These are phyloP conservation scores for Kurtzmaniella quercitrusa DNA, from an alignment of 1,139 yeast species.

Conservation along the genomic window DNA sequence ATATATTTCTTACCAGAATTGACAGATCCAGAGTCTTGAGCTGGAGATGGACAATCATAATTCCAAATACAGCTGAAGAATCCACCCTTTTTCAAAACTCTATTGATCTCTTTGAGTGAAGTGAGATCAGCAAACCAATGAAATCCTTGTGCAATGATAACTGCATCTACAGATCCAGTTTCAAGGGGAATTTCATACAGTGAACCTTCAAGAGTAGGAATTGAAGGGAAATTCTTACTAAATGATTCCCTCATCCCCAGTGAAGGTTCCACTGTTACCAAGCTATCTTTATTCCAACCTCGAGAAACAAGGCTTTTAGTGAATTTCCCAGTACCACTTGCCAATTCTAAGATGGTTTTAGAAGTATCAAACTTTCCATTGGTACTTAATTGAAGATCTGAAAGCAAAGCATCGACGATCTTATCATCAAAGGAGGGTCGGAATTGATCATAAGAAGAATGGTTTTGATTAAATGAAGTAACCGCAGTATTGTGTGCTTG, in stretches of 20 bases:
- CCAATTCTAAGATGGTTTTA: slow-evolving; percentile 48
- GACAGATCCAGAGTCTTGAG: slow-evolving; percentile 11
- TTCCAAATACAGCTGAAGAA: slow-evolving; percentile 61
- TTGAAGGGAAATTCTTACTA: slow-evolving; percentile 42
- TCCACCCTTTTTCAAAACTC: slow-evolving; percentile 50
- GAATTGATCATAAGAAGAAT: slow-evolving; percentile 47
- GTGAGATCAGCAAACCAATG: slow-evolving; percentile 62
- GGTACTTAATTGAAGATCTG: slow-evolving; percentile 28
- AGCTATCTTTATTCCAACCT: slow-evolving; percentile 31
- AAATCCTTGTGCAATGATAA: slow-evolving; percentile 62
- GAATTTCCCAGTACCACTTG: slow-evolving; percentile 67
- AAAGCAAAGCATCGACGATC: slow-evolving; percentile 47
- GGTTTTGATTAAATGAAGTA: slow-evolving; percentile 51
- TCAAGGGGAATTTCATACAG: slow-evolving; percentile 48
- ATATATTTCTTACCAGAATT: slow-evolving; percentile 5
- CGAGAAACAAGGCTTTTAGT: slow-evolving; percentile 41
- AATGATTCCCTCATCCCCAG: slow-evolving; percentile 56
- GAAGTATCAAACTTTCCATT: slow-evolving; percentile 16
- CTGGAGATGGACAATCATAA: slow-evolving; percentile 38
- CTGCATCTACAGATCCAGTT: slow-evolving; percentile 45
- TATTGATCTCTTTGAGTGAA: slow-evolving; percentile 46
- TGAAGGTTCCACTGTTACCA: slow-evolving; percentile 56
- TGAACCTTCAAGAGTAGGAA: slow-evolving; percentile 37
- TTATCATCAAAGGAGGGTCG: slow-evolving; percentile 52
- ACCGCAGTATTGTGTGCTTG: slow-evolving; percentile 34